Evolutionary conservation across 345 rosid species (phyloP).

Genomic region (Geranium rotundifolium): DNA sequence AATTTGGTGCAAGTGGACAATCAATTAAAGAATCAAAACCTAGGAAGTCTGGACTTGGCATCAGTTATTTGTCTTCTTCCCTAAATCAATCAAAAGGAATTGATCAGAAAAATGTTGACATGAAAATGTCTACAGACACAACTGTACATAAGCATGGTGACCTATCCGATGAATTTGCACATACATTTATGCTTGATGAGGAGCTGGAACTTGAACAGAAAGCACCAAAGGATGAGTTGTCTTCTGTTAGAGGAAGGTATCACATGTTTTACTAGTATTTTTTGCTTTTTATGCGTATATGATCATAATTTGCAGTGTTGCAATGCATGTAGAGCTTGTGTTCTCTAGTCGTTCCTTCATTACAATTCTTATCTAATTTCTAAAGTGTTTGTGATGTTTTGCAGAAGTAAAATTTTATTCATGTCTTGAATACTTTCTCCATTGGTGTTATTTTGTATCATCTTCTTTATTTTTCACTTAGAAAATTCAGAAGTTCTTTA

Average conservation of each 20-base stretch:
- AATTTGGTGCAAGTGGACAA: constrained; percentile 7
- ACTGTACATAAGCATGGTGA: constrained; percentile 27
- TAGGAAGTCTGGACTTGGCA: constrained; percentile 14
- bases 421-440: no score
- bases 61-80: constrained; percentile 6
- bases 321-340: no score
- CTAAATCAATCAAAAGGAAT: constrained; percentile 18
- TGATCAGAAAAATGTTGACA: constrained; percentile 18
- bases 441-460: no score
- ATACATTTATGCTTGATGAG: constrained; percentile 87
- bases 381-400: no score
- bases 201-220: constrained; percentile 84
- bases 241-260: constrained; percentile 45
- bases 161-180: constrained; percentile 55
- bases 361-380: no score
- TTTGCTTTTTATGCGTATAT: not conserved
- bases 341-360: no score
- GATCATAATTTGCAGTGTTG: no score
- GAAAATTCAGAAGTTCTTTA: no score
- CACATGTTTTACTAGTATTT: constrained; percentile 3
- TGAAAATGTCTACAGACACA: constrained; percentile 17
- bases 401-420: no score
- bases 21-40: constrained; percentile 10
- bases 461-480: no score
- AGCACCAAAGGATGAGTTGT: constrained; percentile 29